Base-by-base conservation (phyloP, 1,284 basidiomycete genomes). In the Ganoderma sp. region DNA sequence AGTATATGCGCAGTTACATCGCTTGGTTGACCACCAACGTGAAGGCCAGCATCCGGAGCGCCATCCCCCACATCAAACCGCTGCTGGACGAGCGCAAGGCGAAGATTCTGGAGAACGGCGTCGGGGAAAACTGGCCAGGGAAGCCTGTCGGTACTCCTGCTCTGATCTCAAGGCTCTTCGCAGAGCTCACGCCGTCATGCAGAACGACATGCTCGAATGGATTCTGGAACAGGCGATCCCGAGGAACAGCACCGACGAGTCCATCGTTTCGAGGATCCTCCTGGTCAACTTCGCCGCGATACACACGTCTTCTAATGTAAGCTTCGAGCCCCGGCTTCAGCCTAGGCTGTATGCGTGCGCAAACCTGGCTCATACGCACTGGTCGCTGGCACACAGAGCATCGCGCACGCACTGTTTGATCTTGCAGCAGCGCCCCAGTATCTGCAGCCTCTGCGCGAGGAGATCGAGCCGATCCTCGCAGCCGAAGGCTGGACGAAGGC, bases 131-230 rank as follows among this genome's bases (percentile, higher is more conserved):
- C 10, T 67, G 65, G 61, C 25, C 42, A 0, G 68, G 42, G 9
- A 66, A 66, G 59, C 65, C 68, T 7, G 68, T 69, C 19, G 6
- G 68, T 39, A n/a, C 63, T 19, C 48, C 9, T 28, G 5, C 25
- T 48, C 19, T 10, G 4, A 14, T 19, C 19, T 1, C 28, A 8
- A 22, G 9, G 45, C 48, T 12, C n/a, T 4, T 34, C 34, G 15
- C 34, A 34, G 8, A 42, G 28, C 0, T 15, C 19, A 5, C 2
- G 28, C 3, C 25, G 22, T 12, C 3, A 37, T 17, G n/a, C 62
- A 84, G 82, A 80, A 80, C 60, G 83, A 85, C 72, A 73, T 84
- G 77, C 74, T 86, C 12, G 78, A 78, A 28, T 84, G 84, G 84
- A 73, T 85, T n/a, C 78, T 85, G 73, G 81, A 81, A n/a, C 77